Base-by-base conservation (phyloP, 306 rosid species). In the Cicer judaicum region DNA sequence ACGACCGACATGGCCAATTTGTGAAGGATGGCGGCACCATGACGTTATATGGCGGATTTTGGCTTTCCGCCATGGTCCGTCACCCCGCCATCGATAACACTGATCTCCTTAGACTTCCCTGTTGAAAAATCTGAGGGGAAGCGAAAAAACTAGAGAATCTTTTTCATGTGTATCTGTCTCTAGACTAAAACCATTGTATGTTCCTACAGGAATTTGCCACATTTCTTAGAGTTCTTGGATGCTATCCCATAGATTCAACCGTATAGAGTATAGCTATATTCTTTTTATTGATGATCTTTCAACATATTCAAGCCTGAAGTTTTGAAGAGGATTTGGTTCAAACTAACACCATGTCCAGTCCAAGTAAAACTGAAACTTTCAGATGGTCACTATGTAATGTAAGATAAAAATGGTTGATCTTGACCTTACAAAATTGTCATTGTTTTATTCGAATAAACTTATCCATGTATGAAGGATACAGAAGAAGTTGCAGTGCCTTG, bases 161-260 rank as follows among this genome's bases (percentile, higher is more conserved):
- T 38, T n/a, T 64, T 64, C 70, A 44, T 55, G 10, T 55, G n/a
- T 47, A 46, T 13, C 69, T 53, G 7, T 18, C 50, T 68, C 14
- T 15, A 59, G 43, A 44, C 39, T 50, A 65, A 63, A 70, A 72
- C 21, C 43, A 14, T 67, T 71, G 21, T 19, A 19, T 73, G 71
- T 67, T 19, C 72, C 8, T 60, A 61, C 85, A 88, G 92, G 88
- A 85, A 84, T 83, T 88, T 12, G 84, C 92, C 29, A 77, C 85
- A 44, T 88, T 85, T 80, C 85, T 88, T 79, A 78, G 89, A 52
- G 86, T 88, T 18, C 82, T 85, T 36, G 92, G 92, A 47, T 88
- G 89, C 77, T 85, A 85, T 74, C 85, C 89, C 8, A 79, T 81
- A 62, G 86, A 83, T 75, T 49, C 80, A 76, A 83, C 84, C 74